phyloP scores from a whole-genome alignment of 2,329 filamentous ascomycete species.

The Sarocladium kiliense region DNA sequence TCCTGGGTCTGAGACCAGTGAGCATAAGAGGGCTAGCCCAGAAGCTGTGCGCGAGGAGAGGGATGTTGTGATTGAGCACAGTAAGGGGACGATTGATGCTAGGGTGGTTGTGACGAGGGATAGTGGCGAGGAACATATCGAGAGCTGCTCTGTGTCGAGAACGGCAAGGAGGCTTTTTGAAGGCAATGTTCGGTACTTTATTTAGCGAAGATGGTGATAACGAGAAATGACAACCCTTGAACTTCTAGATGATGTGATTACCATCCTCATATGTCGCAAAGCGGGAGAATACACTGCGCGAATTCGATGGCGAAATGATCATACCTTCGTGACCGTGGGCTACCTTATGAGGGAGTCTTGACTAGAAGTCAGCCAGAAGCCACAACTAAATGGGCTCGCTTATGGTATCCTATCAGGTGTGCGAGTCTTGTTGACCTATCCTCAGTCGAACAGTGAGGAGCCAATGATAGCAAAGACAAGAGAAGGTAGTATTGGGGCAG shows the following conservation, averaged over 20 bases:
- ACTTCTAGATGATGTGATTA: neutral
- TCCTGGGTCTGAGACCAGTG: conserved; percentile 10
- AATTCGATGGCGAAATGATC: no score
- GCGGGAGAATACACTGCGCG: no score
- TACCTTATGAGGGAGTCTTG: no score
- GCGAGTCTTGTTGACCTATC: no score
- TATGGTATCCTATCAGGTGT: no score
- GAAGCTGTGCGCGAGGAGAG: neutral
- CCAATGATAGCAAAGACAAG: no score
- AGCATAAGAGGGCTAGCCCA: neutral
- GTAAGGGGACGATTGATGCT: conserved; percentile 22
- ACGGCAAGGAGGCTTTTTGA: conserved; percentile 27
- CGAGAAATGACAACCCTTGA: neutral
- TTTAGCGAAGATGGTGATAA: neutral
- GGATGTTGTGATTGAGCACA: conserved; percentile 20
- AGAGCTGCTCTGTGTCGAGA: conserved; percentile 23
- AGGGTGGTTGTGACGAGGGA: conserved; percentile 15
- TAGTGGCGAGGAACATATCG: conserved; percentile 15
- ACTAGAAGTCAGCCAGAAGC: no score
- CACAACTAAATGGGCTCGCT: no score
- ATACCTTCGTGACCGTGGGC: no score
- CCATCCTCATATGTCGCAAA: no score
- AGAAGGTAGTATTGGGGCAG: no score
- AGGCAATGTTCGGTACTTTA: conserved; percentile 23
- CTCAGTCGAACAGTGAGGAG: no score